Percentiles rank a stretch among this genome's conserved stretches.
Evolutionary conservation across 2,329 filamentous ascomycete genomes (phyloP).

Genomic region (Colletotrichum tropicale): DNA sequence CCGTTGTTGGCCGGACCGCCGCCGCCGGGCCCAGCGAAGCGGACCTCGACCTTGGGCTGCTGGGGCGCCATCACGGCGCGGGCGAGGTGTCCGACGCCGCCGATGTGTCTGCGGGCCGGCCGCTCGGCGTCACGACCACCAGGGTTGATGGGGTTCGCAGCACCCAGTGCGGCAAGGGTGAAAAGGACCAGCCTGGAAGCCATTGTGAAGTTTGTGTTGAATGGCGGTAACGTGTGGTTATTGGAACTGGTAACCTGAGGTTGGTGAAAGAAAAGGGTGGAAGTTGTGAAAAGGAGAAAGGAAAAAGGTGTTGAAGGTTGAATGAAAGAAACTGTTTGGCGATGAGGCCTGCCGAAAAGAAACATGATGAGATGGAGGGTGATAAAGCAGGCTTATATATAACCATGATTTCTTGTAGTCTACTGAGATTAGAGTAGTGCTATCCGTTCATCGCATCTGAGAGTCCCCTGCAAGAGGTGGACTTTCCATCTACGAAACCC

Average conservation of each 20-base stretch:
- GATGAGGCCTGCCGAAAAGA: neutral
- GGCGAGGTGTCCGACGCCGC: neutral
- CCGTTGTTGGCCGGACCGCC: neutral
- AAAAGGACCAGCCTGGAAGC: constrained; percentile 14
- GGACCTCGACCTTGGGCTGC: neutral
- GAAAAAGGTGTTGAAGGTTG: neutral
- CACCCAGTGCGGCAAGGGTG: constrained; percentile 14
- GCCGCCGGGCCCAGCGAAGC: neutral
- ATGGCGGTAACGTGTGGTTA: neutral
- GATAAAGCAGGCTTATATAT: neutral
- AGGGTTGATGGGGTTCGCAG: constrained; percentile 10
- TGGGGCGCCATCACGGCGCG: constrained; percentile 6
- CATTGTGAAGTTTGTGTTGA: neutral
- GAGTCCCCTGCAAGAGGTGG: neutral
- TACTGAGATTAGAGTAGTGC: neutral
- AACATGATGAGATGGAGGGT: neutral
- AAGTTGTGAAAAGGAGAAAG: neutral
- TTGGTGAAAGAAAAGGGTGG: neutral
- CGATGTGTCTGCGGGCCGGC: neutral
- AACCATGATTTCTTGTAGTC: neutral
- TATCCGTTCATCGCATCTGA: neutral
- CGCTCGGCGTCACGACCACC: neutral
- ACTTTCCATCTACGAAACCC: neutral
- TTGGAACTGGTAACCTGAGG: neutral
- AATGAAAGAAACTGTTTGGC: constrained; percentile 1